Percentiles rank a stretch among this genome's conserved stretches.
These are phyloP conservation scores for Taxillus chinensis DNA, from an alignment of 164 flowering plant genomes.

Conservation along the genomic window DNA sequence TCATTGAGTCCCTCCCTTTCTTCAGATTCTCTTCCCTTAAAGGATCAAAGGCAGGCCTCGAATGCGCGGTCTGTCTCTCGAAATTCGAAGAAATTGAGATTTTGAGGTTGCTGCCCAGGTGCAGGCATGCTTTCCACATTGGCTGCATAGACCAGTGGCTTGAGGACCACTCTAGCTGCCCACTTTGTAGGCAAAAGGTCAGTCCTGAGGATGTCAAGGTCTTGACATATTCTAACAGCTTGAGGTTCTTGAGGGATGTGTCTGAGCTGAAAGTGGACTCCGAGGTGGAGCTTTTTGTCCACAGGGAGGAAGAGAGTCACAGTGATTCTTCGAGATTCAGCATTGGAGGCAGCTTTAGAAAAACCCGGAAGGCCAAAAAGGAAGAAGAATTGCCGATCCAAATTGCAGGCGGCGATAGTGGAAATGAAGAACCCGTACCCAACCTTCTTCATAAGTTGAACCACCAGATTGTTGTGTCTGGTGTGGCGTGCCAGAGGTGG, in stretches of 20 bases:
- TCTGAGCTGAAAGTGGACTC: conserved; percentile 36
- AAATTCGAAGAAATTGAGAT: conserved; percentile 67
- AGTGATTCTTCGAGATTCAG: conserved; percentile 34
- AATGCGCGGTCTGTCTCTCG: conserved; percentile 78
- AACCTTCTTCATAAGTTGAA: conserved; percentile 40
- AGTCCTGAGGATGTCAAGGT: conserved; percentile 31
- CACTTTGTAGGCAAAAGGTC: conserved; percentile 60
- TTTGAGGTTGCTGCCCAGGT: conserved; percentile 66
- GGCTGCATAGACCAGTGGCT: conserved; percentile 84
- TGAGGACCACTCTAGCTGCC: conserved; percentile 81
- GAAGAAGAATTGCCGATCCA: conserved; percentile 18
- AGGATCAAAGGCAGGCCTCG: conserved; percentile 72
- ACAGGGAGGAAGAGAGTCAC: conserved; percentile 27
- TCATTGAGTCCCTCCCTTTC: conserved; percentile 82
- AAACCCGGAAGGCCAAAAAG: conserved; percentile 9
- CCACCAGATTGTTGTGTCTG: conserved; percentile 57
- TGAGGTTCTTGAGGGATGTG: conserved; percentile 32
- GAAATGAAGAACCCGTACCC: conserved; percentile 4
- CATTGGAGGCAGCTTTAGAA: conserved; percentile 33
- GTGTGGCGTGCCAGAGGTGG: conserved; percentile 65
- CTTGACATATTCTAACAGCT: conserved; percentile 38
- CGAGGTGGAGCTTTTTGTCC: conserved; percentile 29
- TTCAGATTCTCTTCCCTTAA: conserved; percentile 70
- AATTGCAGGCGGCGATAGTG: conserved; percentile 3
- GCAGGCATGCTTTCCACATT: conserved; percentile 84